Evolutionary conservation across 2,329 filamentous ascomycete genomes (phyloP), one percentile per base, ranked within the genome.

Genomic region (Cladobotryum mycophilum): DNA sequence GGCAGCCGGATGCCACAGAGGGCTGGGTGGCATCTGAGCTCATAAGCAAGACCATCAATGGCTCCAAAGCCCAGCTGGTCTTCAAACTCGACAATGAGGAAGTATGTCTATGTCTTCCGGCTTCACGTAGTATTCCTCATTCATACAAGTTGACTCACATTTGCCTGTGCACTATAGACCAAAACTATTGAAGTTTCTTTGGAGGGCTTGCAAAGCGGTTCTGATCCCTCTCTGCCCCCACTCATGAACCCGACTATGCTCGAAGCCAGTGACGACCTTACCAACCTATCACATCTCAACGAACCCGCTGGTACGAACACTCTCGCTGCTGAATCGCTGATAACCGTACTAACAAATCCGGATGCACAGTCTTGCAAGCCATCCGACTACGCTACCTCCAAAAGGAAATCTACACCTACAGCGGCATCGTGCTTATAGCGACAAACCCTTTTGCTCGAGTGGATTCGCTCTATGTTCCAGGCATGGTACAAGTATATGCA

Each of bases 381-480:
- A 99, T 99, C 70, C 90, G 91, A 67, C 81, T 99, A 66, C 89
- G 93, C 69, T 99, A 99, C 74, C 80, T 88, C 56, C 93, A 99
- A 70, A 97, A 97, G 73, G 93, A 99, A 70, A 99, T 99, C 64
- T 99, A 99, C 78, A 99, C 93, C 65, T 99, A 99, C 76, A 96
- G 89, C 68, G 93, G 93, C 67, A 97, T 99, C 65, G 93, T 99
- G 58, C 79, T 99, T 61, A 99, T 99, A 74, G 93, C 93, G 56
- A 95, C 93, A 56, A 99, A 99, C 73, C 93, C 93, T 18, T 99
- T 99, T 65, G 93, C 95, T 48, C 82, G 93, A 58, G 91, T 99
- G 59, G 93, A 99, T 69, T 99, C 93, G 40, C 83, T 99, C 64
- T 99, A 99, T 71, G 93, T 99, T 11, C 91, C 92, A 15, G 93